Percentiles rank a stretch among this genome's conserved stretches.
Conservation (phyloP, 2,329 filamentous ascomycete genomes). For the Arthrobotrys pseudoclavata region DNA sequence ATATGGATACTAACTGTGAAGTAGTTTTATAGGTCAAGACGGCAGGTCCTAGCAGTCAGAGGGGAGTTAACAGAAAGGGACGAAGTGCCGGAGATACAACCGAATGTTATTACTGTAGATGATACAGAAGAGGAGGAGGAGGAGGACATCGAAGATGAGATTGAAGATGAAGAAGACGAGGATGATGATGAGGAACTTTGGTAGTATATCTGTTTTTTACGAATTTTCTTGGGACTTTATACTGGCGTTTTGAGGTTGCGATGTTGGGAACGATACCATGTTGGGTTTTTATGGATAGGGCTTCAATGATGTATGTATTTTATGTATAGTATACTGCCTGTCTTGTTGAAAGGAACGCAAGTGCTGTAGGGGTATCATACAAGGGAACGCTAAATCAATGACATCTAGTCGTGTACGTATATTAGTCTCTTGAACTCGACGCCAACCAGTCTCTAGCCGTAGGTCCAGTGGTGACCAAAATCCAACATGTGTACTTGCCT, state of each 20-base stretch:
- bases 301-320: conserved; percentile 2
- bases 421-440: too few species aligned
- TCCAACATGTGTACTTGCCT: neutral
- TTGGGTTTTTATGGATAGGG: conserved; percentile 8
- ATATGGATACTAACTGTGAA: conserved; percentile 1
- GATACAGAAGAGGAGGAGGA: conserved; percentile 51
- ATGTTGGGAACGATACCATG: conserved; percentile 15
- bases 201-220: neutral
- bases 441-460: too few species aligned
- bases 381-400: conserved; percentile 8
- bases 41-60: conserved; percentile 34
- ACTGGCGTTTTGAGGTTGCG: neutral
- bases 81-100: conserved; percentile 19
- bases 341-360: neutral
- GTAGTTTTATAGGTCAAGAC: conserved; percentile 53
- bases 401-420: neutral
- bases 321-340: neutral
- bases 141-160: conserved; percentile 41
- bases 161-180: conserved; percentile 28
- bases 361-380: conserved; percentile 21
- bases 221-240: neutral
- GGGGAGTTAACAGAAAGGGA: conserved; percentile 36
- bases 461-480: neutral
- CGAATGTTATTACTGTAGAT: conserved; percentile 50
- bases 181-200: conserved; percentile 28